Base-by-base conservation (phyloP, 2,329 filamentous ascomycete genomes). In the Pseudophaeomoniella oleicola region DNA sequence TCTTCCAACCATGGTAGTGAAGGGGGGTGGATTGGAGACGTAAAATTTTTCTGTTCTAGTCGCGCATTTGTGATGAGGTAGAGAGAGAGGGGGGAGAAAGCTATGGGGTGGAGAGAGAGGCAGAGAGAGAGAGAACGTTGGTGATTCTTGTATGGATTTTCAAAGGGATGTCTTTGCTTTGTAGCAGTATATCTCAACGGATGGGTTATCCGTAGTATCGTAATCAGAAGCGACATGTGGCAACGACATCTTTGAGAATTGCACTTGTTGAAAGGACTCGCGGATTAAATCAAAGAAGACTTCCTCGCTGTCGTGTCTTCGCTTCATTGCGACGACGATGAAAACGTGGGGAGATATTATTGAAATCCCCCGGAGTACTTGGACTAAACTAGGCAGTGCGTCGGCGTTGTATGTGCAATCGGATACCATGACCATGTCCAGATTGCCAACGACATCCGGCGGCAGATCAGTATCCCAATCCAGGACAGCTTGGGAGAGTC, bases 331-430 rank as follows among this genome's bases (percentile, higher is more conserved):
- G 16, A 83, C 60, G 12, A 77, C 54, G 15, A 78, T 54, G 16
- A 70, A 46, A 0, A 66, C 62, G 40, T 60, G 52, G 2, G 71
- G 68, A 4, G 66, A 72, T 18, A 50, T 51, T 13, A 53, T 49
- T 30, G 65, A 54, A 34, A 80, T 53, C 6, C 54, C 57, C 15
- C 50, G 46, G 6, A 83, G 56, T 2, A 74, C 76, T 17, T 57
- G 56, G 5, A 82, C 75, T 27, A 83, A 58, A 16, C 72, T 65
- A 2, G 74, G 72, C 36, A 78, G 67, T 40, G 72, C 78, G 46
- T 80, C 76, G 12, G 69, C 62, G 51, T 83, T 83, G 56, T 84
- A 84, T 2, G 78, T 83, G 55, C 79, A 83, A 51, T 84, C 79
- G 2, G 76, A 75, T 1, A 81, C 69, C 3, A 81, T 51, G 15